Percentiles rank a stretch among this genome's conserved stretches.
These are phyloP conservation scores for Russula abietina DNA, from an alignment of 768 basidiomycete genomes.

Conservation along the genomic window DNA sequence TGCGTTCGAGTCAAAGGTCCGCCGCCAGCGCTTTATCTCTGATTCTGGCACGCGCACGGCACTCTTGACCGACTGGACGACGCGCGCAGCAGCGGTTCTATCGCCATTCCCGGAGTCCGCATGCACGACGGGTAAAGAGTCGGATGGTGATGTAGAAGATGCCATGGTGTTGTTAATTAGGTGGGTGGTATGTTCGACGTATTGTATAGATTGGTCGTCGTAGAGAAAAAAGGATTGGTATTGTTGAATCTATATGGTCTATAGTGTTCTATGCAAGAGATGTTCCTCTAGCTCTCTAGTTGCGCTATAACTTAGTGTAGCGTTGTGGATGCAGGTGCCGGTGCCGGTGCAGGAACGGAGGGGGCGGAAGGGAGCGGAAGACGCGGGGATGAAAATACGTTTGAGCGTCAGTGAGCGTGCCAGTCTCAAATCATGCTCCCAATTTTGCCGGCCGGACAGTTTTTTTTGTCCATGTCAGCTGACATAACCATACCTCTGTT, in stretches of 20 bases:
- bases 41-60: conserved; percentile 68
- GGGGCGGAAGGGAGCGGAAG: conserved; percentile 14
- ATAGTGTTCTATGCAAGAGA: conserved; percentile 11
- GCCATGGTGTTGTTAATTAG: conserved; percentile 19
- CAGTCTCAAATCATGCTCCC: neutral
- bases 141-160: conserved; percentile 21
- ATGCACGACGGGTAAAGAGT: conserved; percentile 42
- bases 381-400: neutral
- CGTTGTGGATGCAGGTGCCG: neutral
- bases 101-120: conserved; percentile 51
- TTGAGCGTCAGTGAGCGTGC: neutral
- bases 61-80: conserved; percentile 59
- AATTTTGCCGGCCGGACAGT: neutral
- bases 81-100: conserved; percentile 34
- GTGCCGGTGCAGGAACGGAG: neutral
- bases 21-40: conserved; percentile 84
- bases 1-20: conserved; percentile 81
- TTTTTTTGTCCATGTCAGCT: conserved; percentile 8
- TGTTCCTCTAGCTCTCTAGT: neutral
- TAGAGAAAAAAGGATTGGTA: neutral
- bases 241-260: conserved; percentile 12
- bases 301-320: neutral
- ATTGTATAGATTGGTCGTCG: neutral
- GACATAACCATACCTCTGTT: conserved; percentile 8
- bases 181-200: conserved; percentile 11